A percentile compares a stretch with the other conserved stretches of the same genome.
These are phyloP conservation scores for Omphalea diandra DNA, from an alignment of 441 rosid genomes.

Conservation along the genomic window DNA sequence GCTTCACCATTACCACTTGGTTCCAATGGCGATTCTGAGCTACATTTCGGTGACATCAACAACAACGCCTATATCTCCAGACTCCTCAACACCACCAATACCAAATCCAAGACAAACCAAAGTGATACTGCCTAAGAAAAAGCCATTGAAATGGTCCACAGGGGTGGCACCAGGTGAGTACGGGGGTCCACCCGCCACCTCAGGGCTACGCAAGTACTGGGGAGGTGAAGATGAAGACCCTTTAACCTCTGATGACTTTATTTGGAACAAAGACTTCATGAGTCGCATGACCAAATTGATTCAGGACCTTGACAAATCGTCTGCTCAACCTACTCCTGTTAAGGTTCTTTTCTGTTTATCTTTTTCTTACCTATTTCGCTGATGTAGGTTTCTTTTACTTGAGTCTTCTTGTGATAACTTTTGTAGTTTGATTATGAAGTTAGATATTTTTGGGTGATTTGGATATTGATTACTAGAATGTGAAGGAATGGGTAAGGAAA, in stretches of 20 bases:
- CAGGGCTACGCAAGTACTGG: constrained; percentile 80
- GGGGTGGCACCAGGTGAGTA: constrained; percentile 86
- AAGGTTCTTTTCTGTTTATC: constrained; percentile 38
- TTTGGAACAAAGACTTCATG: constrained; percentile 91
- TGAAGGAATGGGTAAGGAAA: no score
- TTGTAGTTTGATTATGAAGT: neutral
- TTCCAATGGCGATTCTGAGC: constrained; percentile 55
- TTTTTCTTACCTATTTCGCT: neutral
- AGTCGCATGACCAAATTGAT: constrained; percentile 65
- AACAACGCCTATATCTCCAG: constrained; percentile 48
- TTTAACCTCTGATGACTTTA: constrained; percentile 71
- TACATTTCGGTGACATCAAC: constrained; percentile 56
- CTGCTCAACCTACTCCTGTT: constrained; percentile 39
- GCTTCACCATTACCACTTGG: neutral
- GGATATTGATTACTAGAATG: no score
- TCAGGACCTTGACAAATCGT: constrained; percentile 38
- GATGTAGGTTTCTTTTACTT: neutral
- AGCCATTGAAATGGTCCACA: constrained; percentile 82
- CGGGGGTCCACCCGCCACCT: constrained; percentile 78
- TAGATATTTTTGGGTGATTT: neutral
- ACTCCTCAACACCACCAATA: constrained; percentile 29
- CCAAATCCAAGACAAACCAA: constrained; percentile 53
- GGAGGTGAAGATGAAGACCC: constrained; percentile 84
- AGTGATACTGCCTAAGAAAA: constrained; percentile 70
- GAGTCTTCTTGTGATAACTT: no score